A percentile compares a stretch with the other conserved stretches of the same genome.
phyloP scores from a whole-genome alignment of 768 basidiomycete genomes.

The Serendipita sp. region DNA sequence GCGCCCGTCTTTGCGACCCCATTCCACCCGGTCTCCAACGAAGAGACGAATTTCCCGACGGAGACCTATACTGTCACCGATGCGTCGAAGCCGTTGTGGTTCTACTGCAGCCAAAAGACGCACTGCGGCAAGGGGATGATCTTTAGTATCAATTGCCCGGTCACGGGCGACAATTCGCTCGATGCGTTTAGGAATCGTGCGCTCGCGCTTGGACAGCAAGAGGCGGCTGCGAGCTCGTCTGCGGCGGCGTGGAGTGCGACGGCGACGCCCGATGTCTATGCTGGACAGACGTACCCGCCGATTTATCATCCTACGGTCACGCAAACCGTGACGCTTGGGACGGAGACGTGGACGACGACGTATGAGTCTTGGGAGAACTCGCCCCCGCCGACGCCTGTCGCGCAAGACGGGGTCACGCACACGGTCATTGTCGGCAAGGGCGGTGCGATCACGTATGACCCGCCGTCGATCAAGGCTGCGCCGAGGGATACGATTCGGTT shows the following conservation, averaged over 20 bases:
- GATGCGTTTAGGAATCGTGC: slow-evolving; percentile 52
- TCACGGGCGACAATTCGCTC: slow-evolving; percentile 31
- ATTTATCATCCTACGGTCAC: slow-evolving; percentile 30
- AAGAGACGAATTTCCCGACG: background rate
- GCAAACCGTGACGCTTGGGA: slow-evolving; percentile 24
- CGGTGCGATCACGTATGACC: slow-evolving; percentile 19
- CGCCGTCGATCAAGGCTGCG: slow-evolving; percentile 28
- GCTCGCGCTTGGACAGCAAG: slow-evolving; percentile 38
- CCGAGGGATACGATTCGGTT: slow-evolving; percentile 44
- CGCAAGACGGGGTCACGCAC: slow-evolving; percentile 24
- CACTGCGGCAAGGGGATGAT: slow-evolving; percentile 57
- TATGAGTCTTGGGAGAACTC: slow-evolving; percentile 42
- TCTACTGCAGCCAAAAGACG: slow-evolving; percentile 35
- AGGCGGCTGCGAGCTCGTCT: slow-evolving; percentile 32
- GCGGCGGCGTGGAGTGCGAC: slow-evolving; percentile 24
- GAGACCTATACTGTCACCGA: slow-evolving; percentile 1
- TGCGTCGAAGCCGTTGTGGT: slow-evolving; percentile 3
- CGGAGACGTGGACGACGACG: slow-evolving; percentile 38
- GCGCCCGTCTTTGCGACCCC: background rate
- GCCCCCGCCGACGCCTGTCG: slow-evolving; percentile 32
- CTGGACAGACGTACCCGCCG: slow-evolving; percentile 36
- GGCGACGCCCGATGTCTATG: slow-evolving; percentile 24
- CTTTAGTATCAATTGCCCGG: slow-evolving; percentile 43
- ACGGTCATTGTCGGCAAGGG: slow-evolving; percentile 36
- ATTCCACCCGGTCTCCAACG: slow-evolving; percentile 1